These are phyloP conservation scores for Claviceps humidiphila DNA, from an alignment of 2,329 filamentous ascomycete genomes.

Conservation along the genomic window DNA sequence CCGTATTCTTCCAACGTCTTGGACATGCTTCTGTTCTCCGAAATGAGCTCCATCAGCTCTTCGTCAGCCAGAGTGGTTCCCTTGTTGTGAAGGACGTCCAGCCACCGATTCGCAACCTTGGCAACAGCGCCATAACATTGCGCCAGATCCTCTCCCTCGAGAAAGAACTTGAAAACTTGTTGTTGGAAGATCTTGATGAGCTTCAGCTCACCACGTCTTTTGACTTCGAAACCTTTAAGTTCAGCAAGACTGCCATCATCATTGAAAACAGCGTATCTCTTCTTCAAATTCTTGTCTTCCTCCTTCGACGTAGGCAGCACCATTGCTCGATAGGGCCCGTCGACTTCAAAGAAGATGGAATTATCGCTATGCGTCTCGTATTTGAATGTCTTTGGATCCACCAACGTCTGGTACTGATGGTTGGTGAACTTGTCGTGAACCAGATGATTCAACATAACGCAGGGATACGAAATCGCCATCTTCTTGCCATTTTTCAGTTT, in stretches of 20 bases:
- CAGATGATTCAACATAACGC: slow-evolving; percentile 96
- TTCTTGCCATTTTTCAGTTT: slow-evolving; percentile 95
- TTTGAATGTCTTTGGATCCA: slow-evolving; percentile 65
- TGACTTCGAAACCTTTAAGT: slow-evolving; percentile 94
- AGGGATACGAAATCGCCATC: slow-evolving; percentile 89
- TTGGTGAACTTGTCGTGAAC: slow-evolving; percentile 94
- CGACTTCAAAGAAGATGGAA: slow-evolving; percentile 98
- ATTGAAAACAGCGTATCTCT: slow-evolving; percentile 97
- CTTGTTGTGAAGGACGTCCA: slow-evolving; percentile 84
- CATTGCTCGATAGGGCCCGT: slow-evolving; percentile 96
- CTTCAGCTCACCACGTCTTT: slow-evolving; percentile 93
- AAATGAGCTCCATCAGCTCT: slow-evolving; percentile 98
- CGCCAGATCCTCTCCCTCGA: slow-evolving; percentile 74
- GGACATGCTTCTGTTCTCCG: slow-evolving; percentile 94
- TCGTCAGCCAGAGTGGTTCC: slow-evolving; percentile 87
- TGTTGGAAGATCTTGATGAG: slow-evolving; percentile 99
- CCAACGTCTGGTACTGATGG: slow-evolving; percentile 86
- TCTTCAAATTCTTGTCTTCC: slow-evolving; percentile 99
- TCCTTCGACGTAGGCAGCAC: slow-evolving; percentile 94
- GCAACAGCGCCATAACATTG: slow-evolving; percentile 89
- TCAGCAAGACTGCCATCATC: slow-evolving; percentile 92
- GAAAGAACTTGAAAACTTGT: slow-evolving; percentile 98
- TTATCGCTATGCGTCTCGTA: slow-evolving; percentile 98
- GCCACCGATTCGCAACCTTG: slow-evolving; percentile 89
- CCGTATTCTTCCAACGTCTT: slow-evolving; percentile 97